Evolutionary conservation across 148 eudicot species (phyloP).

Genomic region (Rhododendron ovatum): DNA sequence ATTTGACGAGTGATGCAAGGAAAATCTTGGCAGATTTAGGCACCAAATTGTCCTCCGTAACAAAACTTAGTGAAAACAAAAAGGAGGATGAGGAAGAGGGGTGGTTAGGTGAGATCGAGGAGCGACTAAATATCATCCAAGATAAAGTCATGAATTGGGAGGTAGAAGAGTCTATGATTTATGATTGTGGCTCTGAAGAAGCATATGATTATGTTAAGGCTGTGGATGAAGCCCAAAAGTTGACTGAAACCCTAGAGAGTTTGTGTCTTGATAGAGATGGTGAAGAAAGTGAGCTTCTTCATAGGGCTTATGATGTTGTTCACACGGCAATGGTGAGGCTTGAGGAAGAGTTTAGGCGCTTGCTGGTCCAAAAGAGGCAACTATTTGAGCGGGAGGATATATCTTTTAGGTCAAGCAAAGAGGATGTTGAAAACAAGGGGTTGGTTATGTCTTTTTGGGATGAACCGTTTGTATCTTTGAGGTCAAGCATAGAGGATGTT

Average conservation of each 20-base stretch:
- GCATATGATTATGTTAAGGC: constrained; percentile 56
- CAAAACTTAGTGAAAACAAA: constrained; percentile 18
- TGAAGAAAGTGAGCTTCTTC: constrained; percentile 31
- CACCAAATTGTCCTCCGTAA: constrained; percentile 38
- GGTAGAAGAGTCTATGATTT: constrained; percentile 57
- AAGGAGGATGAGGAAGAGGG: constrained; percentile 24
- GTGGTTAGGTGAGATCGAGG: constrained; percentile 41
- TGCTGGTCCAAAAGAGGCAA: constrained; percentile 63
- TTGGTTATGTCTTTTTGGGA: constrained; percentile 49
- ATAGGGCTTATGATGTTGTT: constrained; percentile 57
- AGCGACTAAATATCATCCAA: constrained; percentile 34
- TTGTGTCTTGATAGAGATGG: constrained; percentile 29
- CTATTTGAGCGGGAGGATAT: constrained; percentile 53
- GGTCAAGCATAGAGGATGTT: constrained; percentile 36
- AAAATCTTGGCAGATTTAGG: constrained; percentile 61
- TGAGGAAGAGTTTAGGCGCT: constrained; percentile 65
- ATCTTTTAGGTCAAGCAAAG: constrained; percentile 67
- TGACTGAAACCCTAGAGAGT: constrained; percentile 49
- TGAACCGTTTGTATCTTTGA: constrained; percentile 52
- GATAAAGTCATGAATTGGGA: constrained; percentile 65
- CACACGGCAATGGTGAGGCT: constrained; percentile 72
- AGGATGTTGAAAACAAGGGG: constrained; percentile 41
- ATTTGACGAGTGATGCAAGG: constrained; percentile 51
- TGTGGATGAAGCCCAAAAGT: constrained; percentile 49
- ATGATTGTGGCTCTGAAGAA: constrained; percentile 64